phyloP scores from a whole-genome alignment of 2,329 filamentous ascomycete species.

The Penicillium expansum region DNA sequence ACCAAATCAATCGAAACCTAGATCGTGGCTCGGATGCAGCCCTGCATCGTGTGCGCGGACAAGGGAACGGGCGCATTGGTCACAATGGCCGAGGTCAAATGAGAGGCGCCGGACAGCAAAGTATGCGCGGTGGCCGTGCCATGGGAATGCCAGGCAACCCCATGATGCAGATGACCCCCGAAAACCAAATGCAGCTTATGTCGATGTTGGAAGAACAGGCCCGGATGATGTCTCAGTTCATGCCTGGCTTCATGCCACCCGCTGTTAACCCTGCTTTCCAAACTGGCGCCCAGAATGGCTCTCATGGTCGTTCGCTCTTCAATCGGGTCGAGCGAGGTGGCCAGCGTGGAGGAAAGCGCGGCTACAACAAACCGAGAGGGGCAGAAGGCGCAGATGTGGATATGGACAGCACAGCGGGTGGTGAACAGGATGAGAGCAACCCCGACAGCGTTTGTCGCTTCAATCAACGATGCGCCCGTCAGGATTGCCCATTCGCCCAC shows the following conservation, averaged over 20 bases:
- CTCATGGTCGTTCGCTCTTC: slow-evolving; percentile 62
- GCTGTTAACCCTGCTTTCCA: slow-evolving; percentile 56
- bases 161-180: slow-evolving; percentile 58
- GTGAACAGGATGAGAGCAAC: slow-evolving; percentile 53
- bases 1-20: slow-evolving; percentile 79
- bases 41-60: slow-evolving; percentile 74
- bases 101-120: slow-evolving; percentile 60
- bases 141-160: slow-evolving; percentile 40
- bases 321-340: slow-evolving; percentile 61
- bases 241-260: slow-evolving; percentile 54
- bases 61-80: slow-evolving; percentile 77
- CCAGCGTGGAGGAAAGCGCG: slow-evolving; percentile 54
- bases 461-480: slow-evolving; percentile 84
- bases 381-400: slow-evolving; percentile 34
- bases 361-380: slow-evolving; percentile 26
- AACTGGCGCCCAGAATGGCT: slow-evolving; percentile 48
- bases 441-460: slow-evolving; percentile 77
- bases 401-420: slow-evolving; percentile 28
- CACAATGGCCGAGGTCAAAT: slow-evolving; percentile 69
- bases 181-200: slow-evolving; percentile 72
- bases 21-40: slow-evolving; percentile 72
- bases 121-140: slow-evolving; percentile 45
- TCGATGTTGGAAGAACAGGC: slow-evolving; percentile 82
- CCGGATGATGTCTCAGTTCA: slow-evolving; percentile 75
- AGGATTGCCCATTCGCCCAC: slow-evolving; percentile 88